Evolutionary conservation across 164 flowering plant species (phyloP), one percentile per base, ranked within the genome.

Genomic region (Houttuynia cordata): DNA sequence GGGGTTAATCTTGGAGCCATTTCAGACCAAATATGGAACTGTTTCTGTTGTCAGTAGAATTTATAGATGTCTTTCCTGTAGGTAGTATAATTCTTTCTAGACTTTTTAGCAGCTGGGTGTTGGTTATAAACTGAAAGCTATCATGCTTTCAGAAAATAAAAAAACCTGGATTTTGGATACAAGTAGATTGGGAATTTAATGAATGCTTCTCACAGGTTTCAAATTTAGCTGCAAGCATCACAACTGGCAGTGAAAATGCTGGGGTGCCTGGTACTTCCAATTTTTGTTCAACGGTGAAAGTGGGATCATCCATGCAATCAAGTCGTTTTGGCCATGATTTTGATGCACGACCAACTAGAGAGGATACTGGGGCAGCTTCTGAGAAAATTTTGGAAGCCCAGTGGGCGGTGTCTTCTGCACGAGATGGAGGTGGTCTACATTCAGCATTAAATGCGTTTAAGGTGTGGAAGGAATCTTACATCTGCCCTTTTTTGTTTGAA

Each of bases 201-300:
- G 47, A 74, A 70, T 55, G 56, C 67, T 24, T 41, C n/a, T n/a
- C 68, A 50, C 61, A 69, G 12, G 55, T 70, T 17, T 57, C 74
- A 53, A 63, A 61, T n/a, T 0, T 49, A 22, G 51, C 42, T 56
- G 15, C 54, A 66, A 62, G 54, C 58, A 59, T 50, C 61, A 64
- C 73, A 71, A 81, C 67, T 74, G 73, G 71, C 34, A 79, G 76
- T 68, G 65, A 62, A 57, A 85, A 73, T 67, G 83, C 76, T 53
- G 81, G 78, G 52, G 52, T 73, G 42, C 64, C 82, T 55, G 70
- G 74, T 63, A 64, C 70, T 60, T 68, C 81, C 62, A 63, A 68
- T 68, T 64, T 82, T 49, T 81, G 62, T 70, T 72, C 78, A 19
- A 58, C 70, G 8, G 63, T 56, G 62, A 84, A 80, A 24, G 56